A percentile compares a stretch with the other conserved stretches of the same genome.
These are phyloP conservation scores for Filobasidium wieringae DNA, from an alignment of 768 basidiomycete species.

Conservation along the genomic window DNA sequence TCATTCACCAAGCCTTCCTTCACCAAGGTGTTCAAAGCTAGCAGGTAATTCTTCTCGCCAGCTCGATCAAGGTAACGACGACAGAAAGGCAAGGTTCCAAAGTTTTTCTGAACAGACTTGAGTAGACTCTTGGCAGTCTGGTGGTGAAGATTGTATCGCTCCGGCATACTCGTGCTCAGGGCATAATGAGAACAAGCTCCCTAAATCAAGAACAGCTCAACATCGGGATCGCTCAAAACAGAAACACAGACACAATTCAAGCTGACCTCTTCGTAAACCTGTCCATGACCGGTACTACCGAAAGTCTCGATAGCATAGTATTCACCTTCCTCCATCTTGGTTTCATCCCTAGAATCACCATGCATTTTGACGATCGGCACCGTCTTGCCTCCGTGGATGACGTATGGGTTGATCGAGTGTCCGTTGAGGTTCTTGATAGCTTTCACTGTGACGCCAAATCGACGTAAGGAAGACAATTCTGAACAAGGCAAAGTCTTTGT, in stretches of 20 bases:
- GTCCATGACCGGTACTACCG: slow-evolving; percentile 86
- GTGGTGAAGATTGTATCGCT: slow-evolving; percentile 48
- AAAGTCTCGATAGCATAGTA: slow-evolving; percentile 99
- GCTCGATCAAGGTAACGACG: slow-evolving; percentile 83
- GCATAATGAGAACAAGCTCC: slow-evolving; percentile 94
- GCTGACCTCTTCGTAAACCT: slow-evolving; percentile 66
- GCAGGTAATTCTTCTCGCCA: slow-evolving; percentile 84
- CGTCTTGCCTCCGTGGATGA: slow-evolving; percentile 86
- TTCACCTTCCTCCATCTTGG: slow-evolving; percentile 98
- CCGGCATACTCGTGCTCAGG: slow-evolving; percentile 25
- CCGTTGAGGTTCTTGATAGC: slow-evolving; percentile 88
- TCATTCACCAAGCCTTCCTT: slow-evolving; percentile 75
- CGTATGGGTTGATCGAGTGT: slow-evolving; percentile 79
- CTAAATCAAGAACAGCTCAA: slow-evolving; percentile 39
- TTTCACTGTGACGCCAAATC: slow-evolving; percentile 52
- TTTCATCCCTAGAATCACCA: slow-evolving; percentile 52
- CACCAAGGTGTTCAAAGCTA: slow-evolving; percentile 82
- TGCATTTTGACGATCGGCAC: slow-evolving; percentile 72
- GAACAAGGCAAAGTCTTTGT: too few relatives aligned
- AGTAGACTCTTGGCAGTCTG: slow-evolving; percentile 75
- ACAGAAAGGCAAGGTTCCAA: slow-evolving; percentile 91
- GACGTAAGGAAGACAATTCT: not conserved
- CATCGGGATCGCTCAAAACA: not conserved
- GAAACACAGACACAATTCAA: not conserved
- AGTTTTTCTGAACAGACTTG: slow-evolving; percentile 77